Evolutionary conservation across 176 grass and related monocot species (phyloP).

Genomic region (Cocos nucifera): DNA sequence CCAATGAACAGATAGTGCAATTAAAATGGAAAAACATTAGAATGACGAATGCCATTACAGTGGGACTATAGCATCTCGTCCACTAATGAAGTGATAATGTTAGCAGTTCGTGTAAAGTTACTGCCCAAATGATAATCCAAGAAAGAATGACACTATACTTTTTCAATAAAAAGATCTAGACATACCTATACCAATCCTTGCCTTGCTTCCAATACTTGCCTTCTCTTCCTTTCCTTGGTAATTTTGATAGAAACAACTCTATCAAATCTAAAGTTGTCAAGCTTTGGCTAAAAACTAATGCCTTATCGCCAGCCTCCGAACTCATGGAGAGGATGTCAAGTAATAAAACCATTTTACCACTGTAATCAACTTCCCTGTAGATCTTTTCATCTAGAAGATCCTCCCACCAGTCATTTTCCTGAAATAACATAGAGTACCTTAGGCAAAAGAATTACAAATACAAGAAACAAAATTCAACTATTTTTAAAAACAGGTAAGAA

Average conservation of each 20-base stretch:
- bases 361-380: constrained; percentile 65
- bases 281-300: constrained; percentile 93
- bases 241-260: constrained; percentile 77
- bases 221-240: constrained; percentile 58
- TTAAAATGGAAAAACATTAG: no score
- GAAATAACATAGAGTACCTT: background rate
- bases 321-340: constrained; percentile 79
- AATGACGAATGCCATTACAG: no score
- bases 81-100: no score
- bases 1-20: no score
- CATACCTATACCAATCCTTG: constrained; percentile 99
- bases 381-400: constrained; percentile 59
- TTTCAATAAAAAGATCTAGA: background rate
- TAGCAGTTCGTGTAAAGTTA: no score
- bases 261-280: constrained; percentile 83
- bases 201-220: constrained; percentile 89
- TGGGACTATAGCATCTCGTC: no score
- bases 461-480: background rate
- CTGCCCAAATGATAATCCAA: no score
- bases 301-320: constrained; percentile 74
- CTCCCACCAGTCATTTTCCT: constrained; percentile 91
- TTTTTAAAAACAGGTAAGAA: no score
- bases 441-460: background rate
- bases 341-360: constrained; percentile 95
- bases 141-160: no score